Evolutionary conservation across 2,329 filamentous ascomycete species (phyloP), one percentile per base, ranked within the genome.

Genomic region (Cadophora luteo-olivacea): DNA sequence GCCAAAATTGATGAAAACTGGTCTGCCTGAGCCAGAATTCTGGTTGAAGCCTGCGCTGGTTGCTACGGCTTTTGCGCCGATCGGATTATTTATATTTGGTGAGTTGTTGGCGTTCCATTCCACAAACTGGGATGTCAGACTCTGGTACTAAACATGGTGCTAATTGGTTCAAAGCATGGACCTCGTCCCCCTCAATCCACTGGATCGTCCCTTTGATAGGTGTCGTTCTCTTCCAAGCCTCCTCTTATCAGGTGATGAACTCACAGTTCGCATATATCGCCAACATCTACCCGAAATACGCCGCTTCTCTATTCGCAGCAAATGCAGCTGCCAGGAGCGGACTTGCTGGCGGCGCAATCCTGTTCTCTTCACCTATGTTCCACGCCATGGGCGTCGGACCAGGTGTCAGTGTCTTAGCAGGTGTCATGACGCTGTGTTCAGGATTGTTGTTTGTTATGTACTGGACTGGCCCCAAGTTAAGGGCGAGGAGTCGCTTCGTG

Each of bases 301-400:
- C 87, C 0, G 86, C 87, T 49, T 85, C 82, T 60, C 78, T 89
- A 16, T 88, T 82, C 66, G 80, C 80, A 1, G 78, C 75, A 24
- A 82, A 82, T 66, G 79, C 80, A 68, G 68, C 77, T 16, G 75
- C 74, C 0, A 74, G 78, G n/a, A 78, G 75, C 11, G 77, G 78
- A 3, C 70, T 84, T 4, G 83, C 82, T 1, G 87, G 4, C 85
- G 85, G 61, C 86, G 83, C 0, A 19, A 83, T 90, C 55, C 79
- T 89, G n/a, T 89, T 89, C 72, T 83, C 85, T 0, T 81, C 84
- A 51, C 87, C 88, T 3, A 80, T 91, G 66, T 90, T 85, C 67
- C 77, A 78, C 19, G 86, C 87, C 72, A 73, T 90, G 4, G 87
- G 87, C 16, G 84, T 90, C 24, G 86, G 82, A 11, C 80, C 78